Evolutionary conservation across 139 green algal species (phyloP), one percentile per base, ranked within the genome.

Genomic region (Coelastrella sp.): DNA sequence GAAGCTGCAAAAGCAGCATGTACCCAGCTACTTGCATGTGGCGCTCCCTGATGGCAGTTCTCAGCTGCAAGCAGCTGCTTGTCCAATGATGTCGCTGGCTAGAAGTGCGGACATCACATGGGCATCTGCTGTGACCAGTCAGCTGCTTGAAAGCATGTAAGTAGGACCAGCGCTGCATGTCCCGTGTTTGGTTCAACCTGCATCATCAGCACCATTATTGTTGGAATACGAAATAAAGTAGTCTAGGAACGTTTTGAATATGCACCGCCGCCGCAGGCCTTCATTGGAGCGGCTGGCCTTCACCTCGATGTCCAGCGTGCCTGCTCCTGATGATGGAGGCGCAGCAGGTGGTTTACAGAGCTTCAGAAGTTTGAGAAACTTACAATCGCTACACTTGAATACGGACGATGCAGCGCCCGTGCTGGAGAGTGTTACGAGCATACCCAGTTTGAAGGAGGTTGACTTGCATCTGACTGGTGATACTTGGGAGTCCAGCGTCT

Each of bases 21-120:
- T 84, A 11, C 78, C 78, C 60, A 75, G 62, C 40, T 84, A 84
- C 78, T 41, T 84, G 9, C 78, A 84, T 75, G 59, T 84, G 25
- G 62, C 62, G 6, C 78, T 84, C 5, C 78, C 78, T 17, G 78
- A 84, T 45, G 78, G 43, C 15, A 60, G 40, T 37, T 60, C 78
- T 3, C 78, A 84, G 27, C 25, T 50, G 40, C 78, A 75, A 37
- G 78, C 78, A 27, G 78, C 78, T 25, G 60, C 25, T 8, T 84
- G 78, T 17, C 78, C 78, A 13, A 35, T 84, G 9, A 84, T 84
- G 78, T 62, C 37, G 23, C 43, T 84, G n/a, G 78, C 78, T 35
- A 64, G 78, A 27, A 84, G 78, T 34, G 78, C 78, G 13, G 62
- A 75, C 40, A 25, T 84, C 30, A 50, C 57, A 37, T 75, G 60